phyloP scores from a whole-genome alignment of 1,284 basidiomycete species.

The Athelia sp. region DNA sequence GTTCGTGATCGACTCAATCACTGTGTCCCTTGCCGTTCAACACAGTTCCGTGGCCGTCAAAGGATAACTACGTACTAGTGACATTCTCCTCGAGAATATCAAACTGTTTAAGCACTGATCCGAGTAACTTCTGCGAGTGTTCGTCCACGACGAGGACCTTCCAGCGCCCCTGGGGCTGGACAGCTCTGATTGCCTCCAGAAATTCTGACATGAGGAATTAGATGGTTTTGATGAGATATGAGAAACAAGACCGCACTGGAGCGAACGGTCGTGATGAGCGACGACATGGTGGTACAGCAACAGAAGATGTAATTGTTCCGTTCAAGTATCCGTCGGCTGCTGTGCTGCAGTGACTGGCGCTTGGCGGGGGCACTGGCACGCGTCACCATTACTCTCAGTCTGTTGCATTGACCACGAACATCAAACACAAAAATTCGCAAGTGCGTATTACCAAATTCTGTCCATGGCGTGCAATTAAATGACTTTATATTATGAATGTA shows the following conservation, averaged over 20 bases:
- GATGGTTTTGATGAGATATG: neutral
- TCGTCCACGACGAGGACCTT: conserved; percentile 97
- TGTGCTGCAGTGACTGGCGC: too few species aligned
- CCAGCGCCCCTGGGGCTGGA: conserved; percentile 83
- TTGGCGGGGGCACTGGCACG: too few species aligned
- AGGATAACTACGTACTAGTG: conserved; percentile 60
- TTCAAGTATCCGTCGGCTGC: too few species aligned
- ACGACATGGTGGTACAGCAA: conserved; percentile 35
- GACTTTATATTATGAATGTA: too few species aligned
- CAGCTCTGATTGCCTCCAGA: conserved; percentile 74
- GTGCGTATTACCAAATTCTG: too few species aligned
- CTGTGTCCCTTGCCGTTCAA: conserved; percentile 30
- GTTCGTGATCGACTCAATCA: conserved; percentile 74
- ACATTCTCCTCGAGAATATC: conserved; percentile 94
- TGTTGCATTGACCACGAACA: too few species aligned
- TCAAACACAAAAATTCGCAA: too few species aligned
- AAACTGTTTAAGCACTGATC: conserved; percentile 87
- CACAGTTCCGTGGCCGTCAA: conserved; percentile 3
- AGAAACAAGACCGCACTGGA: conserved; percentile 32
- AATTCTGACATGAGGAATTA: conserved; percentile 49
- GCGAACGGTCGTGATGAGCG: conserved; percentile 48
- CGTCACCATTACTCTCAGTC: too few species aligned
- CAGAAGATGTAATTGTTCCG: too few species aligned
- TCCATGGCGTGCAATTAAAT: too few species aligned
- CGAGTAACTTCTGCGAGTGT: conserved; percentile 81